Percentiles rank a stretch among this genome's conserved stretches.
Evolutionary conservation across 2,329 filamentous ascomycete genomes (phyloP).

Genomic region (Colletotrichum karsti): DNA sequence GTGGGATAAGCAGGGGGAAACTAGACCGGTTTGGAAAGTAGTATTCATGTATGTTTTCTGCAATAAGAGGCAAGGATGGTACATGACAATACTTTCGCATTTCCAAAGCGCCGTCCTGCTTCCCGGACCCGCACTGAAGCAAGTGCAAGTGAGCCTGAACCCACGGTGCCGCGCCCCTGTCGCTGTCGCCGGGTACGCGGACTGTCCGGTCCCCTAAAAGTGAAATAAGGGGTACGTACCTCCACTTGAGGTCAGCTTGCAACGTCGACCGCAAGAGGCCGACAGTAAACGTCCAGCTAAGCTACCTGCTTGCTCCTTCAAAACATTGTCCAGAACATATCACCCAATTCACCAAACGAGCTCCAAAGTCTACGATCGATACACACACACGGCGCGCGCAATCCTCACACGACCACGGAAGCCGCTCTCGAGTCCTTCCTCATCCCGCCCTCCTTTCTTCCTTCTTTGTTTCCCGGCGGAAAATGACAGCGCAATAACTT

Average conservation of each 20-base stretch:
- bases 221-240: constrained; percentile 9
- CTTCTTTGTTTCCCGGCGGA: constrained; percentile 1
- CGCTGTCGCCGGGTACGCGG: constrained; percentile 12
- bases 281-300: constrained; percentile 1
- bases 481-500: constrained; percentile 32
- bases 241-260: constrained; percentile 20
- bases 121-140: not conserved
- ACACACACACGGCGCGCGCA: constrained; percentile 4
- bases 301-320: not conserved
- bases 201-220: constrained; percentile 16
- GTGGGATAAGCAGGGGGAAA: not conserved
- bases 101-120: not conserved
- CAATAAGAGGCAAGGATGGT: not conserved
- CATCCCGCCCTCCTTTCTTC: not conserved
- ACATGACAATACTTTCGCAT: not conserved
- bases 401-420: not conserved
- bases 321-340: not conserved
- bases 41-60: not conserved
- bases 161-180: constrained; percentile 6
- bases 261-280: constrained; percentile 21
- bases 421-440: not conserved
- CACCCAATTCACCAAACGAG: not conserved
- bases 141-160: no score
- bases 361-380: not conserved
- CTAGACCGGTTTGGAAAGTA: constrained; percentile 8